Percentiles rank a stretch among this genome's conserved stretches.
phyloP scores from a whole-genome alignment of 2,329 filamentous ascomycete genomes.

The Gyromitra esculenta region DNA sequence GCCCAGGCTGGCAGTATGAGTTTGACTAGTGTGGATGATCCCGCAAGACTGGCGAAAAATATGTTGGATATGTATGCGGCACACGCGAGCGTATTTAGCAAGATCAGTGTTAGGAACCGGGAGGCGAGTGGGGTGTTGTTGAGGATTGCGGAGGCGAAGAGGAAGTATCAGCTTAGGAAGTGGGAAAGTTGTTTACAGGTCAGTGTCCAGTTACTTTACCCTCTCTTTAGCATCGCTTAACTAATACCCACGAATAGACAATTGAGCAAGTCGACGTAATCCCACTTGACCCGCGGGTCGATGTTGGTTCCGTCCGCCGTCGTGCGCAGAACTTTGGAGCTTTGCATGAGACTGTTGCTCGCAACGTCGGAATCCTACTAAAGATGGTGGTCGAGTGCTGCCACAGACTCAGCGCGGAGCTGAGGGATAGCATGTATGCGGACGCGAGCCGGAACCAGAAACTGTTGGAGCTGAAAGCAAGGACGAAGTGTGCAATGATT shows the following conservation, averaged over 20 bases:
- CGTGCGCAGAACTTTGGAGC: conserved; percentile 82
- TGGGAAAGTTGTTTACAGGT: conserved; percentile 73
- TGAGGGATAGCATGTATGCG: conserved; percentile 75
- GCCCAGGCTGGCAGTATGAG: conserved; percentile 63
- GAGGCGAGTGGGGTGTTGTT: conserved; percentile 70
- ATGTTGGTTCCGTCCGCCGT: conserved; percentile 79
- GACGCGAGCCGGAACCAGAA: conserved; percentile 57
- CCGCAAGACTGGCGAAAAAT: conserved; percentile 70
- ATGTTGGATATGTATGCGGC: conserved; percentile 70
- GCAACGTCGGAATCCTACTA: conserved; percentile 88
- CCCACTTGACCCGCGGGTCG: conserved; percentile 77
- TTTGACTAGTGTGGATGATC: conserved; percentile 74
- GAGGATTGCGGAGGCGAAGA: conserved; percentile 70
- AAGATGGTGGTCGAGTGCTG: conserved; percentile 94
- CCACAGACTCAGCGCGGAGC: conserved; percentile 76
- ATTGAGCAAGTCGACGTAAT: conserved; percentile 81
- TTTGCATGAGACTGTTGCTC: conserved; percentile 81
- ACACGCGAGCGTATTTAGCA: conserved; percentile 70
- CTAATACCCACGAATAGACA: conserved; percentile 64
- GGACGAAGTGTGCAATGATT: conserved; percentile 57
- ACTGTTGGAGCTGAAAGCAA: conserved; percentile 54
- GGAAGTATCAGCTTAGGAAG: conserved; percentile 67
- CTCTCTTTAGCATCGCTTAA: conserved; percentile 27
- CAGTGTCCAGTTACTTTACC: conserved; percentile 60
- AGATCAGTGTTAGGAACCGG: conserved; percentile 69